A percentile compares a stretch with the other conserved stretches of the same genome.
Evolutionary conservation across 129 eudicot species (phyloP).

Genomic region (Oenanthe sinensis): DNA sequence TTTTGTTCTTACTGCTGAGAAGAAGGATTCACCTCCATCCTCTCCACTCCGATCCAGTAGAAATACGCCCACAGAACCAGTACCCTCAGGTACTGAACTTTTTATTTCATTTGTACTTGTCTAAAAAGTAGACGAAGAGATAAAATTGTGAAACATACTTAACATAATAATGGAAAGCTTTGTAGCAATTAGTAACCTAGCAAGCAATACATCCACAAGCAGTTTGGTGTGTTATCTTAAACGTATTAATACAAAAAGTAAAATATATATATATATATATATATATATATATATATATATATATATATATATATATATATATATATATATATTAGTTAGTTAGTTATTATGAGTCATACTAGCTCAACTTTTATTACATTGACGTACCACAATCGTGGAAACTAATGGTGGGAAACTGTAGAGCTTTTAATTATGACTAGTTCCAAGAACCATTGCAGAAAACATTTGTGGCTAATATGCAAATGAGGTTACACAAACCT

Average conservation of each 20-base stretch:
- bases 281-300: too few species aligned
- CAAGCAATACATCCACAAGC: background rate
- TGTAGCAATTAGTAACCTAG: background rate
- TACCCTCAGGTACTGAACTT: conserved; percentile 36
- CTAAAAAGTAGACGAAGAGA: background rate
- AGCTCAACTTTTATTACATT: background rate
- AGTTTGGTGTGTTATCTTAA: background rate
- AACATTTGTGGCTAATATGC: conserved; percentile 1
- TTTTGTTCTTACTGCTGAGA: conserved; percentile 78
- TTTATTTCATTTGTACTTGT: background rate
- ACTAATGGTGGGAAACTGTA: background rate
- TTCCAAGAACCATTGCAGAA: background rate
- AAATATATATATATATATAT: too few species aligned
- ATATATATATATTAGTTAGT: too few species aligned
- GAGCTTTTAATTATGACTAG: background rate
- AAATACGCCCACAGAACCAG: conserved; percentile 48
- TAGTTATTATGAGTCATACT: background rate
- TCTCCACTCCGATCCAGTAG: conserved; percentile 66
- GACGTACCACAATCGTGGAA: background rate
- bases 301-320: too few species aligned
- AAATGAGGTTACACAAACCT: background rate
- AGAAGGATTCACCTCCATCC: conserved; percentile 47
- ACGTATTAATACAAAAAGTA: background rate
- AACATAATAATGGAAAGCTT: background rate
- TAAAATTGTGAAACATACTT: background rate